Evolutionary conservation across 108 stramenopile species (phyloP).

Genomic region (Stephanodiscus minutulus): DNA sequence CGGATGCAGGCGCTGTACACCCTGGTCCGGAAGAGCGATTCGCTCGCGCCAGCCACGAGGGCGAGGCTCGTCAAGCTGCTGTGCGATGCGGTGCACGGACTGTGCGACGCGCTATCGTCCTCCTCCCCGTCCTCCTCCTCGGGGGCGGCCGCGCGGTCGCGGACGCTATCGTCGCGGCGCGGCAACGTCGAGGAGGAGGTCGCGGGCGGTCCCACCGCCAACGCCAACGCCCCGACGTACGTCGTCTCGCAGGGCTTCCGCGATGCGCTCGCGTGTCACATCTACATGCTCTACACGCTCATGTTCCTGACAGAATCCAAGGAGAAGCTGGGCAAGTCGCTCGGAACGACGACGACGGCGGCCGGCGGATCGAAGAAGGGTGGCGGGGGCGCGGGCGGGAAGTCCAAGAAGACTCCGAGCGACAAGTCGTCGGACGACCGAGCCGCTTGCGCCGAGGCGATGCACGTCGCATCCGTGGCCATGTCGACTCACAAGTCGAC

Average conservation of each 20-base stretch:
- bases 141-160: not conserved
- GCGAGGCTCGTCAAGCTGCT: conserved; percentile 58
- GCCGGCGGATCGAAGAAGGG: conserved; percentile 17
- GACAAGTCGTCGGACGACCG: conserved; percentile 51
- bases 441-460: conserved; percentile 62
- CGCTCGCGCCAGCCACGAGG: conserved; percentile 59
- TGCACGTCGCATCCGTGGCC: conserved; percentile 62
- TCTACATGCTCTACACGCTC: conserved; percentile 89
- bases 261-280: conserved; percentile 77
- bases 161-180: conserved; percentile 13
- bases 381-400: not conserved
- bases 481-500: conserved; percentile 59
- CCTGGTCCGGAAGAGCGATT: conserved; percentile 66
- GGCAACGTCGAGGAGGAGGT: conserved; percentile 10
- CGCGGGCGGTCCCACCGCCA: conserved; percentile 1
- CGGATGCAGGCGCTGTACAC: conserved; percentile 82
- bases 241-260: conserved; percentile 74
- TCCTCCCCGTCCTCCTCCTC: conserved; percentile 13
- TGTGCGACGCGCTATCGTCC: conserved; percentile 53
- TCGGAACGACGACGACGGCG: conserved; percentile 20
- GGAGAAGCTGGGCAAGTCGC: conserved; percentile 55
- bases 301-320: conserved; percentile 86
- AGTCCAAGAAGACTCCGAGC: conserved; percentile 33
- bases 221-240: conserved; percentile 10
- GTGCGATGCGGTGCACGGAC: conserved; percentile 58